Conservation (phyloP, 108 stramenopile species). For the Skeletonema potamos region DNA sequence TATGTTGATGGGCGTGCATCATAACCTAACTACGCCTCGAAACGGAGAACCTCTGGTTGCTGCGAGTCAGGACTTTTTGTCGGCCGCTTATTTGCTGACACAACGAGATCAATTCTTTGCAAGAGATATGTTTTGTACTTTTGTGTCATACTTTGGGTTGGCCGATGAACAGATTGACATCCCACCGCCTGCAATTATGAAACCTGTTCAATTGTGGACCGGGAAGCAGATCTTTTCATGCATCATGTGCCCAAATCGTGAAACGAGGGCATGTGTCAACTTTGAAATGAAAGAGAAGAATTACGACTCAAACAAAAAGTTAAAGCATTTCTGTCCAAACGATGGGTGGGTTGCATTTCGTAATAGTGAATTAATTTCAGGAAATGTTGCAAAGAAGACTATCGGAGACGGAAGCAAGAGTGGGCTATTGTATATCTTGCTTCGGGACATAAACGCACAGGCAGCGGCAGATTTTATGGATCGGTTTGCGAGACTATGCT, state of each 20-base stretch:
- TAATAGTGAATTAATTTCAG: constrained; percentile 90
- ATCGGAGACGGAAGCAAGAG: constrained; percentile 96
- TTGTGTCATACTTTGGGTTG: constrained; percentile 91
- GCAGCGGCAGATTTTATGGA: constrained; percentile 90
- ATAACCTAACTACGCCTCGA: constrained; percentile 95
- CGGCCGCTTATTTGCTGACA: constrained; percentile 93
- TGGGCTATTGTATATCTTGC: constrained; percentile 90
- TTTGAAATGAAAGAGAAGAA: constrained; percentile 95
- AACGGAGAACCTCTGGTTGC: constrained; percentile 98
- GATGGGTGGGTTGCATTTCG: constrained; percentile 96
- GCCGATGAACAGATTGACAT: constrained; percentile 91
- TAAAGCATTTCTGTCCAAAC: constrained; percentile 89
- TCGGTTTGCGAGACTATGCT: constrained; percentile 93
- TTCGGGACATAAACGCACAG: constrained; percentile 75
- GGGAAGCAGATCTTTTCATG: constrained; percentile 94
- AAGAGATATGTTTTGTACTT: constrained; percentile 81
- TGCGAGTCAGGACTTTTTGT: constrained; percentile 96
- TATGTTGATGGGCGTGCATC: constrained; percentile 92
- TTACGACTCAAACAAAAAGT: constrained; percentile 62
- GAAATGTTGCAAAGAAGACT: constrained; percentile 95
- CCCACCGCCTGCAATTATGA: constrained; percentile 90
- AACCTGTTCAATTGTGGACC: constrained; percentile 94
- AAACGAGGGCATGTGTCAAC: constrained; percentile 69
- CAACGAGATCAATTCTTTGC: constrained; percentile 94
- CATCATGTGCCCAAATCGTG: constrained; percentile 85